Conservation (phyloP, 1,139 yeast genomes). For the Kurtzmaniella natalensis region DNA sequence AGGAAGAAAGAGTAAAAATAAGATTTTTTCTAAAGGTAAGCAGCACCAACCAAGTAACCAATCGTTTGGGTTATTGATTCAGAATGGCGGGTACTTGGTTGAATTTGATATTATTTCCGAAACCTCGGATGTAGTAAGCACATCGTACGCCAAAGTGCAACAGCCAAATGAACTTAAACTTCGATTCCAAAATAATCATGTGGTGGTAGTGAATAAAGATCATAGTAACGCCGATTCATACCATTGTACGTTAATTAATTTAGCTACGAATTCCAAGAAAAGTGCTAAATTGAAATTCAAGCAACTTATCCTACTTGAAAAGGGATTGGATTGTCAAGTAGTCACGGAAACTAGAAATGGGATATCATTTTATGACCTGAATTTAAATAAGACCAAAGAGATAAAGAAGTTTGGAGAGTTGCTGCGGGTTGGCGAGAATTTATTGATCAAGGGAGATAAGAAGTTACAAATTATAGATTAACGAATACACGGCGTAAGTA, state of each 20-base stretch:
- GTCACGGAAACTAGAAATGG: not conserved
- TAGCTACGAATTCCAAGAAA: not conserved
- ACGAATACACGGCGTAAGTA: not conserved
- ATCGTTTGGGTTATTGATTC: not conserved
- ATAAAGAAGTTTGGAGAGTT: slow-evolving; percentile 1
- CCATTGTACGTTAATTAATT: not conserved
- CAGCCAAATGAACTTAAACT: not conserved
- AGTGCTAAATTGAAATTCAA: slow-evolving; percentile 1
- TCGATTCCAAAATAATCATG: not conserved
- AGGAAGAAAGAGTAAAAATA: not conserved
- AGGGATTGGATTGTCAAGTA: not conserved
- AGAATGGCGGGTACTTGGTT: not conserved
- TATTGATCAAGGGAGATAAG: not conserved
- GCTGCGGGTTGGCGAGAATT: slow-evolving; percentile 1
- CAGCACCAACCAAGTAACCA: no score
- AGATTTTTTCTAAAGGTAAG: not conserved
- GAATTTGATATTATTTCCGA: not conserved
- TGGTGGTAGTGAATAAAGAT: not conserved
- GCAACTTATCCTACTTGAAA: not conserved
- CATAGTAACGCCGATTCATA: not conserved
- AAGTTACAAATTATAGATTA: slow-evolving; percentile 1
- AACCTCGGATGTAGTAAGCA: not conserved
- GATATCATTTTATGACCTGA: slow-evolving; percentile 1
- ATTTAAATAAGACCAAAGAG: not conserved
- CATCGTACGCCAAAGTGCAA: not conserved